phyloP scores from a whole-genome alignment of 1,284 basidiomycete genomes.

The Rhodotorula sp. region DNA sequence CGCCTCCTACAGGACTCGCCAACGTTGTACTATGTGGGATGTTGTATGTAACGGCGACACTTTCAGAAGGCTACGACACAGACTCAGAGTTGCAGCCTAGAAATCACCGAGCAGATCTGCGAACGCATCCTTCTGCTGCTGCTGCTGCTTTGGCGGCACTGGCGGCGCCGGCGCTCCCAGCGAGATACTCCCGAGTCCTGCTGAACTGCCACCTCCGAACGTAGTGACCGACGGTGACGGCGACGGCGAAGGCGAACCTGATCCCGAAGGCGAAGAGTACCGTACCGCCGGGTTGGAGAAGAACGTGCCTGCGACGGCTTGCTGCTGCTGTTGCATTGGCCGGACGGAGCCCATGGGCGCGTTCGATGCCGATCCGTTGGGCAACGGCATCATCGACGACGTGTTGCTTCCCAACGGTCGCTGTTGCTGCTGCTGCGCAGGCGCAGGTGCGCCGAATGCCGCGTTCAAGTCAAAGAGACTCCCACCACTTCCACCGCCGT shows the following conservation, averaged over 20 bases:
- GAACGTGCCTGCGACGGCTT: constrained; percentile 20
- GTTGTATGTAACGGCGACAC: too few relatives aligned
- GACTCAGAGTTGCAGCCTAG: neutral
- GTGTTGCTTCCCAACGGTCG: neutral
- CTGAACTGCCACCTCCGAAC: neutral
- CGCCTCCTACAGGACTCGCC: too few relatives aligned
- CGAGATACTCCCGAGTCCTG: constrained; percentile 1
- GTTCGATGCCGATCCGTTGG: neutral
- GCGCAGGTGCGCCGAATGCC: constrained; percentile 7
- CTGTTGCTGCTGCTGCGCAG: neutral
- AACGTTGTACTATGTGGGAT: too few relatives aligned
- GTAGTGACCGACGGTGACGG: neutral
- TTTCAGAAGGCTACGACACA: too few relatives aligned
- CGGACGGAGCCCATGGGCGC: neutral
- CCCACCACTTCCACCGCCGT: neutral
- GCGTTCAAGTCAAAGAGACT: constrained; percentile 27
- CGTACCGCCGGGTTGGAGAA: constrained; percentile 36
- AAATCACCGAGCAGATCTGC: constrained; percentile 36
- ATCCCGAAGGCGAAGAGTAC: neutral
- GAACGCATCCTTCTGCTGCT: constrained; percentile 37
- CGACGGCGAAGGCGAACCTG: neutral
- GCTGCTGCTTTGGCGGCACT: constrained; percentile 3
- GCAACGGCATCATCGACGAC: neutral
- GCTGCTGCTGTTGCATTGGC: neutral
- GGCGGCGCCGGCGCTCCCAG: constrained; percentile 11